Evolutionary conservation across 179 eudicot species (phyloP).

Genomic region (Silene vulgaris): DNA sequence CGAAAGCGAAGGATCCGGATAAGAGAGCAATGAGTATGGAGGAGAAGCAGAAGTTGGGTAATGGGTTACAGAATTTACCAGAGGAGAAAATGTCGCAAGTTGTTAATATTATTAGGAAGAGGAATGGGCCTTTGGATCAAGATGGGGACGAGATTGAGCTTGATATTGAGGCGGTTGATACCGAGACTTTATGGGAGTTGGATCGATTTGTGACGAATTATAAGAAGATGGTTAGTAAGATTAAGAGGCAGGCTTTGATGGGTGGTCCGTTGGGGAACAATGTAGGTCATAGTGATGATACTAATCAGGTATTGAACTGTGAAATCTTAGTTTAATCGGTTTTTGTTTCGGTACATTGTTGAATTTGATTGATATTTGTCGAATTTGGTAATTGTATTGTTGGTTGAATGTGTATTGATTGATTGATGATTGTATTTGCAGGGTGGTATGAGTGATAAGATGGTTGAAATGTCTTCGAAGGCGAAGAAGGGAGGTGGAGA

Average conservation of each 20-base stretch:
- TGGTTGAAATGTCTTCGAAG: slow-evolving; percentile 17
- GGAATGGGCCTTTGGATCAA: neutral
- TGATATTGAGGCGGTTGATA: slow-evolving; percentile 79
- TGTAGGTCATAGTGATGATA: slow-evolving; percentile 26
- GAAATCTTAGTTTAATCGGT: neutral
- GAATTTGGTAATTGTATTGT: neutral
- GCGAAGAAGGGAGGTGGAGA: slow-evolving; percentile 38
- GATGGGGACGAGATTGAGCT: slow-evolving; percentile 92
- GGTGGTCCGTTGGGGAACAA: slow-evolving; percentile 27
- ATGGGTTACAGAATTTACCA: slow-evolving; percentile 66
- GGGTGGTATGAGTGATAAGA: slow-evolving; percentile 42
- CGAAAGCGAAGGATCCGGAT: slow-evolving; percentile 56
- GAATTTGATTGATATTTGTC: neutral
- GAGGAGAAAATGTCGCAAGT: slow-evolving; percentile 80
- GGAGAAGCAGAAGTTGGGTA: slow-evolving; percentile 74
- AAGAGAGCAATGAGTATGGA: slow-evolving; percentile 74
- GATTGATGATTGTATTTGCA: slow-evolving; percentile 16
- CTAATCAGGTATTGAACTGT: slow-evolving; percentile 27
- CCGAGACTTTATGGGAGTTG: slow-evolving; percentile 88
- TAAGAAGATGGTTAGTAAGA: slow-evolving; percentile 78
- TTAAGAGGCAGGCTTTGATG: slow-evolving; percentile 62
- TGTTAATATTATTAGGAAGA: slow-evolving; percentile 32
- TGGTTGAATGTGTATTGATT: neutral
- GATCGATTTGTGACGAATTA: slow-evolving; percentile 80
- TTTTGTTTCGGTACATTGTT: slow-evolving; percentile 6